Percentiles rank a stretch among this genome's conserved stretches.
Conservation (phyloP, 768 basidiomycete species). For the Trametopsis cervina region DNA sequence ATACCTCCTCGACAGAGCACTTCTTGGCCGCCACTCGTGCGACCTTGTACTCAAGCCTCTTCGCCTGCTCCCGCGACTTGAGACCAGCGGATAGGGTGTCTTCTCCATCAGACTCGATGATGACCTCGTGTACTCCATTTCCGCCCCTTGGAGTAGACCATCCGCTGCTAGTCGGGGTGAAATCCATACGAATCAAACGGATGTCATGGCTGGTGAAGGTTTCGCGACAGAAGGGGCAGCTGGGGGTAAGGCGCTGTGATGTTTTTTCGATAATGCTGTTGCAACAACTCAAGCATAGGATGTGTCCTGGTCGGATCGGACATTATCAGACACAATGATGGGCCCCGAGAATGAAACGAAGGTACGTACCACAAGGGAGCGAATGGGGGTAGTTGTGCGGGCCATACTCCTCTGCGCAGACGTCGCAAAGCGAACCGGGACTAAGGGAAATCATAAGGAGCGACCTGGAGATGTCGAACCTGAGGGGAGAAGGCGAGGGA, state of each 20-base stretch:
- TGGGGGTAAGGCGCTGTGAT: slow-evolving; percentile 57
- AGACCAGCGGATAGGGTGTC: slow-evolving; percentile 20
- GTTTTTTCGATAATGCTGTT: slow-evolving; percentile 80
- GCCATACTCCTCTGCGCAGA: slow-evolving; percentile 83
- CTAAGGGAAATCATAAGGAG: slow-evolving; percentile 68
- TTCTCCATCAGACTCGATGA: slow-evolving; percentile 27
- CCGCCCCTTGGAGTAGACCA: slow-evolving; percentile 59
- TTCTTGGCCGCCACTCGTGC: slow-evolving; percentile 75
- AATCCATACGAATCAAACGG: slow-evolving; percentile 78
- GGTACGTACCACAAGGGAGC: slow-evolving; percentile 68
- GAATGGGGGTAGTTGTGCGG: slow-evolving; percentile 68
- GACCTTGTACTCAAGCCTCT: slow-evolving; percentile 71
- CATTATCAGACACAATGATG: slow-evolving; percentile 22
- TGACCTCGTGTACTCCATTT: slow-evolving; percentile 37
- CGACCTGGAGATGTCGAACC: slow-evolving; percentile 20
- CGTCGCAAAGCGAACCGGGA: slow-evolving; percentile 82
- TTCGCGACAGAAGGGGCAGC: slow-evolving; percentile 83
- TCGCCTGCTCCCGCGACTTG: slow-evolving; percentile 43
- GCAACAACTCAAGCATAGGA: slow-evolving; percentile 73
- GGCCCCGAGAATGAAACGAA: slow-evolving; percentile 17
- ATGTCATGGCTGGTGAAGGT: slow-evolving; percentile 56
- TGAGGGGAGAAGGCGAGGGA: slow-evolving; percentile 19
- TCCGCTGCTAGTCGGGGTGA: slow-evolving; percentile 43
- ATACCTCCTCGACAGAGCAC: slow-evolving; percentile 83
- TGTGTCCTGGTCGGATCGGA: slow-evolving; percentile 50